Evolutionary conservation across 148 eudicot species (phyloP), one percentile per base, ranked within the genome.

Genomic region (Rhododendron ovatum): DNA sequence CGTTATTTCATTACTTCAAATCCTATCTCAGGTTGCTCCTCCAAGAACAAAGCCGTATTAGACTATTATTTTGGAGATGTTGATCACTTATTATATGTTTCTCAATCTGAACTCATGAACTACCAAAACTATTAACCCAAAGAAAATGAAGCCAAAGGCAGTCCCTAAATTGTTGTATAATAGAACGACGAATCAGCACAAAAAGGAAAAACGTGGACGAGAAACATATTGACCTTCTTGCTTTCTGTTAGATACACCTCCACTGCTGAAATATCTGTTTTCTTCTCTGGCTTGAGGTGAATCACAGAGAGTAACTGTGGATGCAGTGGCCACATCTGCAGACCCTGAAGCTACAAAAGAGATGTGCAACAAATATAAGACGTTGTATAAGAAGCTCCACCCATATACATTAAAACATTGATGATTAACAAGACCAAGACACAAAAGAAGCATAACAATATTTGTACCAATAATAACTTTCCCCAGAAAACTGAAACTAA

Each of bases 191-290:
- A 78, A 51, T 67, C 13, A 26, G 33, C 15, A 67, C 3, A 26
- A 26, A 26, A 67, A 14, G 74, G 33, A 26, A 67, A 67, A 67
- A 67, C 2, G 74, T 67, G 35, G n/a, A 76, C 5, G 5, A 43
- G 51, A 11, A 78, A 78, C 81, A 78, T 78, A 41, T 78, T 78
- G 81, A 78, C 81, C 81, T 78, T 78, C n/a, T 35, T 39, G 51
- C 81, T 78, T n/a, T 78, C 30, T 78, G 22, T 43, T 22, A 24
- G 53, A 24, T 78, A 47, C 51, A 24, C 24, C 53, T 43, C 28
- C 81, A 78, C 81, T 22, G 50, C 13, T 78, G 81, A 24, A 78
- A 41, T 43, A 45, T 8, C 51, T 41, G 53, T 43, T 43, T 43
- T 78, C 80, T 76, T 76, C 51, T 18, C 28, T 78, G 17, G 30